Evolutionary conservation across 768 basidiomycete species (phyloP).

Genomic region (Suillus variegatus): DNA sequence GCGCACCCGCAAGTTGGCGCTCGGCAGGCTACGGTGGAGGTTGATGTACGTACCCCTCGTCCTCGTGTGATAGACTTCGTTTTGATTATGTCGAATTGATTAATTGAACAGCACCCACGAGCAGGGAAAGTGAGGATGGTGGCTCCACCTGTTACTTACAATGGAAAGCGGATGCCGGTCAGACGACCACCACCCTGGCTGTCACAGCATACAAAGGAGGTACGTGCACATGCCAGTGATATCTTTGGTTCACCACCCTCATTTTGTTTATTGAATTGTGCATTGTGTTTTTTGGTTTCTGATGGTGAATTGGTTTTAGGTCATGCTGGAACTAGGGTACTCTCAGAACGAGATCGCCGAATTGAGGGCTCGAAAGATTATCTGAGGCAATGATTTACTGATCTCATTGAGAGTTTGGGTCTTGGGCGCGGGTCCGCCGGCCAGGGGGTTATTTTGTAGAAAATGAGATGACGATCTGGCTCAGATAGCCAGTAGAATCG

Average conservation of each 20-base stretch:
- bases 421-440: slow-evolving; percentile 10
- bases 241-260: slow-evolving; percentile 4
- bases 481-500: neutral
- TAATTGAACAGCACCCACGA: slow-evolving; percentile 58
- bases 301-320: slow-evolving; percentile 27
- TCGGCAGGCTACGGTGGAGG: slow-evolving; percentile 70
- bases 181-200: slow-evolving; percentile 82
- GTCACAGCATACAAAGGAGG: slow-evolving; percentile 82
- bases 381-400: slow-evolving; percentile 21
- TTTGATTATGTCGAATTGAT: slow-evolving; percentile 7
- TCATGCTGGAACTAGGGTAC: slow-evolving; percentile 47
- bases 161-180: slow-evolving; percentile 76
- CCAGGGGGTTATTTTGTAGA: slow-evolving; percentile 28
- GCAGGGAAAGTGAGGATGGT: slow-evolving; percentile 79
- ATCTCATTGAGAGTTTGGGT: slow-evolving; percentile 9
- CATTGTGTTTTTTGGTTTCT: slow-evolving; percentile 10
- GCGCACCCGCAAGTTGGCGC: slow-evolving; percentile 85
- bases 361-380: slow-evolving; percentile 44
- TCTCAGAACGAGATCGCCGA: slow-evolving; percentile 38
- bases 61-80: slow-evolving; percentile 20
- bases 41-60: slow-evolving; percentile 61
- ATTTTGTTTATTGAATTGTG: neutral
- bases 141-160: slow-evolving; percentile 79
- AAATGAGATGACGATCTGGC: slow-evolving; percentile 7
- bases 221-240: slow-evolving; percentile 26